Conservation (phyloP, 169 alveolate genomes). For the Theileria luwenshuni region DNA sequence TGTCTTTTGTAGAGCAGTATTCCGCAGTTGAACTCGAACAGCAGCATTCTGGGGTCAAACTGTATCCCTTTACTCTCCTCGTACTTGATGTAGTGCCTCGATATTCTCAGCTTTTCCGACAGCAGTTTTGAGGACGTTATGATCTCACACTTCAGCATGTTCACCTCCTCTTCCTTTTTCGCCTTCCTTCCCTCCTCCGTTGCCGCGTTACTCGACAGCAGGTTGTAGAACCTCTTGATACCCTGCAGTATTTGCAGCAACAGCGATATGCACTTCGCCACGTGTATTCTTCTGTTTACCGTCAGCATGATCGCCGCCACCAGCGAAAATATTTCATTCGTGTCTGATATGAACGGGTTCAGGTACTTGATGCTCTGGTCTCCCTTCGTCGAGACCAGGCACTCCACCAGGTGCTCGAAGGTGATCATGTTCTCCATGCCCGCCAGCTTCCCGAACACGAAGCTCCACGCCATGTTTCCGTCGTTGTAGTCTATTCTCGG, state of each 20-base stretch:
- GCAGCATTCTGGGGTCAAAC: constrained; percentile 87
- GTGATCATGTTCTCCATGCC: constrained; percentile 55
- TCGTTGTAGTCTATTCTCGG: constrained; percentile 19
- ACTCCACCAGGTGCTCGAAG: constrained; percentile 61
- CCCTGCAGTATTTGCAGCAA: constrained; percentile 45
- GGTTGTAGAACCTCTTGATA: constrained; percentile 32
- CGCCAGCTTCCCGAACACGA: constrained; percentile 59
- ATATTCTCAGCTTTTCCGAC: constrained; percentile 35
- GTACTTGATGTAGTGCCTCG: constrained; percentile 55
- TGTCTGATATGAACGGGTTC: constrained; percentile 51
- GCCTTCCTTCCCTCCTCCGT: not conserved
- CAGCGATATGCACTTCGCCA: constrained; percentile 59
- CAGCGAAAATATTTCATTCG: constrained; percentile 50
- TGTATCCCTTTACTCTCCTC: constrained; percentile 12
- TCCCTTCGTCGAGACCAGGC: constrained; percentile 62
- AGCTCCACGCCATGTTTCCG: constrained; percentile 55
- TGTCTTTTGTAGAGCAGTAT: constrained; percentile 85
- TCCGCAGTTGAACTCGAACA: constrained; percentile 87
- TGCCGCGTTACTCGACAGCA: constrained; percentile 1
- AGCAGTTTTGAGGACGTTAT: constrained; percentile 34
- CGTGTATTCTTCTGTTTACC: constrained; percentile 59
- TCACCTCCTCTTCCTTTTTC: constrained; percentile 21
- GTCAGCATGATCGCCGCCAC: constrained; percentile 66
- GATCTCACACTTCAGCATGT: constrained; percentile 43
- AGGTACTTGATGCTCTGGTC: constrained; percentile 34